phyloP scores from a whole-genome alignment of 2,329 filamentous ascomycete genomes.

The Ascochyta koolunga region DNA sequence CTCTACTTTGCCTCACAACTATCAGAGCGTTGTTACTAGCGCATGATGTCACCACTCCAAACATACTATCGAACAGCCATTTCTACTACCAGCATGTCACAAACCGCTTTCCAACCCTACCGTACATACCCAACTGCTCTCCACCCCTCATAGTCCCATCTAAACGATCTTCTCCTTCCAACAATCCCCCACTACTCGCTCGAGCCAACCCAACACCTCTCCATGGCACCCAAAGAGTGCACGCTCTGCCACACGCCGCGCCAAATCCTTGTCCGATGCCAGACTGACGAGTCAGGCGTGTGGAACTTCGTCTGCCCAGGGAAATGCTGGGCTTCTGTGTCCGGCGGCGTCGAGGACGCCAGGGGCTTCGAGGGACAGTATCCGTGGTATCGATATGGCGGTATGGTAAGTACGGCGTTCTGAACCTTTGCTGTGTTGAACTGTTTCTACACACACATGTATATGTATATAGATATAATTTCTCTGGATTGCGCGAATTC shows the following conservation, averaged over 20 bases:
- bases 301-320: slow-evolving; percentile 56
- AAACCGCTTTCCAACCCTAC: neutral
- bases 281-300: slow-evolving; percentile 47
- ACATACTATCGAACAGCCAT: neutral
- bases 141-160: no score
- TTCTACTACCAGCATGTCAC: neutral
- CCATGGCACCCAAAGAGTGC: slow-evolving; percentile 46
- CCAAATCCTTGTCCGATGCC: slow-evolving; percentile 52
- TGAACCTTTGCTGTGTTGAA: no score
- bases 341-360: slow-evolving; percentile 53
- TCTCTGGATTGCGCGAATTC: no score
- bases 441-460: no score
- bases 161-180: no score
- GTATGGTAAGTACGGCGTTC: slow-evolving; percentile 42
- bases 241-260: slow-evolving; percentile 48
- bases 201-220: no score
- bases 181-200: no score
- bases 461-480: no score
- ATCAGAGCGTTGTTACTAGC: no score
- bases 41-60: slow-evolving; percentile 20
- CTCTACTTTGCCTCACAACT: no score
- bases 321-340: slow-evolving; percentile 51
- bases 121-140: neutral
- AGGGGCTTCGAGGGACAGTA: slow-evolving; percentile 23
- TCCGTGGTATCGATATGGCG: slow-evolving; percentile 35